These are phyloP conservation scores for Fusarium algeriense DNA, from an alignment of 2,329 filamentous ascomycete species.

Conservation along the genomic window DNA sequence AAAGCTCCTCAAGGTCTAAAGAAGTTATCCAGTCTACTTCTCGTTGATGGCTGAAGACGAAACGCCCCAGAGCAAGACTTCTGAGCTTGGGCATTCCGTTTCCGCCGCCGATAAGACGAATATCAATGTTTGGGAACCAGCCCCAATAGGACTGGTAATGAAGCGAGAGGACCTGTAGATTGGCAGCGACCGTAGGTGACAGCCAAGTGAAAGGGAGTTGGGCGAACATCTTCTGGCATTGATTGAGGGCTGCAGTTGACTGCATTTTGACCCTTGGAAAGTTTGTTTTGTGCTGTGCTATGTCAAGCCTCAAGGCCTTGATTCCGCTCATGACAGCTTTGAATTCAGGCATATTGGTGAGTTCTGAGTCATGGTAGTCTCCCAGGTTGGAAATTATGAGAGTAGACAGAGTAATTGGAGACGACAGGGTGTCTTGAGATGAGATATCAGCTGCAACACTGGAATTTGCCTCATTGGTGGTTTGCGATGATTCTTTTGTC, in stretches of 20 bases:
- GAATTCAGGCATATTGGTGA: neutral
- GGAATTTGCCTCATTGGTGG: neutral
- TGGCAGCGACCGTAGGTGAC: neutral
- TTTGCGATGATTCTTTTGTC: neutral
- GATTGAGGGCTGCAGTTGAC: neutral
- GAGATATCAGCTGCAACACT: rapidly evolving
- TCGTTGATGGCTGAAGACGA: neutral
- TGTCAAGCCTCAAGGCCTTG: neutral
- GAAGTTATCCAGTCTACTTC: slow-evolving; percentile 3
- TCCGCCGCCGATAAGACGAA: neutral
- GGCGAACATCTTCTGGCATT: neutral
- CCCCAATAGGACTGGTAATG: slow-evolving; percentile 2
- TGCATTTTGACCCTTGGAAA: neutral
- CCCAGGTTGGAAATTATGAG: neutral
- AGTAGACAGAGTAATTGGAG: neutral
- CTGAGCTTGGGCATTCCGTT: neutral
- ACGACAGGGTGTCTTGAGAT: rapidly evolving
- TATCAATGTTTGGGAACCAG: neutral
- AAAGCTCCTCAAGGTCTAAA: neutral
- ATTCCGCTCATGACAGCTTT: neutral
- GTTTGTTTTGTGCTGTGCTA: neutral
- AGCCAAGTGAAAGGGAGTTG: neutral
- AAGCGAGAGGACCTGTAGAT: neutral
- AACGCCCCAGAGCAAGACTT: neutral
- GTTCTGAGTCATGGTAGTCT: neutral